phyloP scores from a whole-genome alignment of 192 early-diverging fungal genomes.

The Linnemannia elongata region DNA sequence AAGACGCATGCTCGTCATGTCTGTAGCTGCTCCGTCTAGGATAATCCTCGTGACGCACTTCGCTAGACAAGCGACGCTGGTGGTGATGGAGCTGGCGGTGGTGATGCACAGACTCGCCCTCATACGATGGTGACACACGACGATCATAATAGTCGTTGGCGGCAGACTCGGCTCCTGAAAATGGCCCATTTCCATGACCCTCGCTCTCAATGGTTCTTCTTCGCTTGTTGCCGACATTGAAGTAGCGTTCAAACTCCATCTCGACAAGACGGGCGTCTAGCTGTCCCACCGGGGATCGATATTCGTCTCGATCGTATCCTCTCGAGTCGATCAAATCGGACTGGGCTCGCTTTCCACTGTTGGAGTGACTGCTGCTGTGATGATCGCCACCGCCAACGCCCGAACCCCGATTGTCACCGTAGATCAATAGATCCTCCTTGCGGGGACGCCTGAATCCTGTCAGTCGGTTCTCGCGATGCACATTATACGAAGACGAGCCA shows the following conservation, averaged over 20 bases:
- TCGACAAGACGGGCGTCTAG: conserved; percentile 35
- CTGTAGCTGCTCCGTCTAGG: conserved; percentile 2
- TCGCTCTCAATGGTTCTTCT: conserved; percentile 14
- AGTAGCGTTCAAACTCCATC: conserved; percentile 50
- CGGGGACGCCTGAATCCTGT: conserved; percentile 19
- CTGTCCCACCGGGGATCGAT: neutral
- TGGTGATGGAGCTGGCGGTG: neutral
- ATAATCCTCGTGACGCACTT: neutral
- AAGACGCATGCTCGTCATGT: neutral
- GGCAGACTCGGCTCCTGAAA: neutral
- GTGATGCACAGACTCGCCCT: neutral
- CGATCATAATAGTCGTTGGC: neutral
- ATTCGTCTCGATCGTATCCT: conserved; percentile 2
- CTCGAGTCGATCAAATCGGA: conserved; percentile 7
- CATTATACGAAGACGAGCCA: neutral
- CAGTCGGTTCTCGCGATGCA: neutral
- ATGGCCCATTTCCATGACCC: neutral
- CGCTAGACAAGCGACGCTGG: neutral
- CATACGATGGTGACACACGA: neutral
- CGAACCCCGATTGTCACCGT: conserved; percentile 4
- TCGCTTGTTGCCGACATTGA: conserved; percentile 39
- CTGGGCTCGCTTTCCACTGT: conserved; percentile 25
- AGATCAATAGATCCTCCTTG: conserved; percentile 10
- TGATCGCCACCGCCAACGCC: neutral
- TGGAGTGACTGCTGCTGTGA: neutral